Conservation (phyloP, 164 flowering plant genomes). For the Litsea cubeba region DNA sequence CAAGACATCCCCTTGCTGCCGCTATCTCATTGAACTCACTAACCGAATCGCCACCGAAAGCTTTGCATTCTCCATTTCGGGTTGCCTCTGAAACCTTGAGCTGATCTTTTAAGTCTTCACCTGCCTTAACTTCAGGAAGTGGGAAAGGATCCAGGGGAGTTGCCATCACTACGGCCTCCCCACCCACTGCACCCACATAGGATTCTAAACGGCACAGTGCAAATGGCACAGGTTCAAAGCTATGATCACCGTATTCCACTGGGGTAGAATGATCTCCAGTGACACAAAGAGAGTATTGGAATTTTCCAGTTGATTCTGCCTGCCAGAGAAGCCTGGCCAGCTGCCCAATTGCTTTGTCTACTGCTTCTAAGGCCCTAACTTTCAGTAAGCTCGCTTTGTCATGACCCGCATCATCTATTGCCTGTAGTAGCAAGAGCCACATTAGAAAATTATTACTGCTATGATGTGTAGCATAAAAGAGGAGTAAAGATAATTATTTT, state of each 20-base stretch:
- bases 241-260: constrained; percentile 97
- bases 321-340: constrained; percentile 81
- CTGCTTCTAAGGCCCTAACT: constrained; percentile 82
- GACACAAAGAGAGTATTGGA: constrained; percentile 66
- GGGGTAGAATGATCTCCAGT: constrained; percentile 99
- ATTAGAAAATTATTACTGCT: neutral
- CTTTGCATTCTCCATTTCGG: constrained; percentile 10
- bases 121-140: constrained; percentile 52
- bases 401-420: constrained; percentile 98
- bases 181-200: constrained; percentile 75
- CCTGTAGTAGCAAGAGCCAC: constrained; percentile 35
- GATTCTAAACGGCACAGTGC: constrained; percentile 64
- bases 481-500: no score
- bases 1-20: constrained; percentile 90
- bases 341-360: constrained; percentile 78
- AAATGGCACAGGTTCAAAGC: constrained; percentile 95
- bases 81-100: constrained; percentile 11
- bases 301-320: constrained; percentile 60
- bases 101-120: constrained; percentile 31
- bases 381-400: constrained; percentile 84
- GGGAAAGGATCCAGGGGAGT: constrained; percentile 79
- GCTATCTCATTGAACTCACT: constrained; percentile 65
- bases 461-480: neutral
- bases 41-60: constrained; percentile 71
- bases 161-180: constrained; percentile 38